Percentiles rank a stretch among this genome's conserved stretches.
These are phyloP conservation scores for Amphirosellinia nigrospora DNA, from an alignment of 495 filamentous ascomycete genomes.

Conservation along the genomic window DNA sequence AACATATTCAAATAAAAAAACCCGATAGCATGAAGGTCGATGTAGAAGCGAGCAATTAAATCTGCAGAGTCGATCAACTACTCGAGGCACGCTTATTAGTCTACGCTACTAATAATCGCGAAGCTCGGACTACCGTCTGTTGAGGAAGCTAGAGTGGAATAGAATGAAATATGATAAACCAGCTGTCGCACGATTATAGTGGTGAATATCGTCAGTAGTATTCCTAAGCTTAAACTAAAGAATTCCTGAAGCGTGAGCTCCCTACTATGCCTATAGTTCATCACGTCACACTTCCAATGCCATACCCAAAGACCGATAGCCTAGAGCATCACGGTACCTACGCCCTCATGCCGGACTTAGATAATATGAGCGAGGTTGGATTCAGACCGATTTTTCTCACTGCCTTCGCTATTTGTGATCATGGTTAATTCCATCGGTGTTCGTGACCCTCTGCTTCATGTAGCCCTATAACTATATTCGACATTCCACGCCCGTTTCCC, in stretches of 20 bases:
- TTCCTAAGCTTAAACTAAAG: background rate
- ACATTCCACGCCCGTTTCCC: background rate
- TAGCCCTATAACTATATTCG: background rate
- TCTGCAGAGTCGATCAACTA: no score
- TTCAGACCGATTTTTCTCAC: background rate
- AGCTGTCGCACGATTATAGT: background rate
- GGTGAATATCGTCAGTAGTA: background rate
- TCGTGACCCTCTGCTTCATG: background rate
- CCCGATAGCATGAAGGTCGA: no score
- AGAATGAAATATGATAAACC: background rate
- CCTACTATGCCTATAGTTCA: background rate
- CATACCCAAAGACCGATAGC: background rate
- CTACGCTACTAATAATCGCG: no score
- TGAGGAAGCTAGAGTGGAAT: background rate
- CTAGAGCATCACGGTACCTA: no score
- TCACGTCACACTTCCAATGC: no score
- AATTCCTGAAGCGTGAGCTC: background rate
- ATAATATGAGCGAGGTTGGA: background rate
- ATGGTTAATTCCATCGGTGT: background rate
- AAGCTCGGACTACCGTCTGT: background rate
- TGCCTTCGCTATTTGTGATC: background rate
- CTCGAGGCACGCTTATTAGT: no score
- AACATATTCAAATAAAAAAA: no score
- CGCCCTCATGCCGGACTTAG: no score
- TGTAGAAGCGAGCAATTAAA: no score